These are phyloP conservation scores for Panaeolus cyanescens DNA, from an alignment of 768 basidiomycete species.

Conservation along the genomic window DNA sequence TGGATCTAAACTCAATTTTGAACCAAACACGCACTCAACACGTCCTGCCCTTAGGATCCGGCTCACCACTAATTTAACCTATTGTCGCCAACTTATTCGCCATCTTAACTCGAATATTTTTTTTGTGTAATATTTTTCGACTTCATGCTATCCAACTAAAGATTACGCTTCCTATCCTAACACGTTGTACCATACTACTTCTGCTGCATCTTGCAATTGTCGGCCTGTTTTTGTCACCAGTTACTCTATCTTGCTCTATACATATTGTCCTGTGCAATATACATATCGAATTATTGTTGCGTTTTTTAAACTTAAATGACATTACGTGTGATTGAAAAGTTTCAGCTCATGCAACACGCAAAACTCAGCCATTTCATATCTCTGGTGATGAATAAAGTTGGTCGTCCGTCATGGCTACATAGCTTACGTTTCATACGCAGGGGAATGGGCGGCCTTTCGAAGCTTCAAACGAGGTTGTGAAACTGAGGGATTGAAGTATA, in stretches of 20 bases:
- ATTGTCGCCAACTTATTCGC: background rate
- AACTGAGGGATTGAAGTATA: background rate
- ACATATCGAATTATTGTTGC: background rate
- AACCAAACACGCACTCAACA: background rate
- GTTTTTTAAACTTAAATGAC: no score
- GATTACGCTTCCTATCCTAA: no score
- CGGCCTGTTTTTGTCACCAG: background rate
- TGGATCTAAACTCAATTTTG: background rate
- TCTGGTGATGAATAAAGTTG: no score
- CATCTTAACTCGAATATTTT: no score
- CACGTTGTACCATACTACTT: background rate
- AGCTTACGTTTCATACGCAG: no score
- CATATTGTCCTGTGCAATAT: background rate
- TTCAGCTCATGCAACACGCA: background rate
- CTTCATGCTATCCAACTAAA: no score
- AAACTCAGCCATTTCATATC: no score
- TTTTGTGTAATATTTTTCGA: background rate
- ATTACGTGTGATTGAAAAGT: no score
- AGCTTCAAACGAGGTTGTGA: background rate
- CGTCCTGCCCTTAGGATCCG: background rate
- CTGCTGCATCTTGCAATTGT: background rate
- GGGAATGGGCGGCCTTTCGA: background rate
- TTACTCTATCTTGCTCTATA: background rate
- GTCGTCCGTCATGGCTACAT: no score
- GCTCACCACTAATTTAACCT: background rate